These are phyloP conservation scores for Lasiosphaeris hirsuta DNA, from an alignment of 495 filamentous ascomycete genomes.

Conservation along the genomic window DNA sequence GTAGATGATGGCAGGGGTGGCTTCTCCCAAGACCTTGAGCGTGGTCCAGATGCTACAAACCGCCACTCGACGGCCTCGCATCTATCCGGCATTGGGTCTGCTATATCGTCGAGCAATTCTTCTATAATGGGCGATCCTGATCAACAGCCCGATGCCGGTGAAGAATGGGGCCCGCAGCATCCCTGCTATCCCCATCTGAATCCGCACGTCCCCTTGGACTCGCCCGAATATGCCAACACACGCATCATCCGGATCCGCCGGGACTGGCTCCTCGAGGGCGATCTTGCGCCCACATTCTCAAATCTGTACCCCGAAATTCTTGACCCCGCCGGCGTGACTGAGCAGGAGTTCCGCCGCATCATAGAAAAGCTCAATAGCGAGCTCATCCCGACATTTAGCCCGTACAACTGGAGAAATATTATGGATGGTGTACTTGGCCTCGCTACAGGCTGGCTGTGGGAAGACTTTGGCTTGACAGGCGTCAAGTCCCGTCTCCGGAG, in stretches of 20 bases:
- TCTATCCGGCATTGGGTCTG: slow-evolving; percentile 45
- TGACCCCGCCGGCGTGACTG: slow-evolving; percentile 72
- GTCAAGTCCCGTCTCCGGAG: slow-evolving; percentile 63
- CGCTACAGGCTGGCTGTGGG: slow-evolving; percentile 88
- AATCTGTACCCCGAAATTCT: slow-evolving; percentile 95
- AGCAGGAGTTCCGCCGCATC: slow-evolving; percentile 76
- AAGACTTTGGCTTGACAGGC: slow-evolving; percentile 73
- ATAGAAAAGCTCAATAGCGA: slow-evolving; percentile 73
- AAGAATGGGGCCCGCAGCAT: slow-evolving; percentile 83
- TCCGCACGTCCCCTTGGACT: slow-evolving; percentile 78
- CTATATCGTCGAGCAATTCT: slow-evolving; percentile 47
- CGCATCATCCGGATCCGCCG: slow-evolving; percentile 86
- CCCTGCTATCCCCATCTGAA: slow-evolving; percentile 93
- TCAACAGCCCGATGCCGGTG: slow-evolving; percentile 46
- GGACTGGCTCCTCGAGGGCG: slow-evolving; percentile 86
- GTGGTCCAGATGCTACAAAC: slow-evolving; percentile 40
- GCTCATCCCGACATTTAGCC: slow-evolving; percentile 68
- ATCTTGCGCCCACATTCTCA: slow-evolving; percentile 88
- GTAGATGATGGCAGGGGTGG: slow-evolving; percentile 23
- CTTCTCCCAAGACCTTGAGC: slow-evolving; percentile 51
- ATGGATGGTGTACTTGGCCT: slow-evolving; percentile 73
- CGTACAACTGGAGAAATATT: slow-evolving; percentile 65
- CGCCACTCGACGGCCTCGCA: slow-evolving; percentile 38
- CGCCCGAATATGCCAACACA: slow-evolving; percentile 68
- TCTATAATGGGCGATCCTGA: slow-evolving; percentile 54